Conservation (phyloP, 2,329 filamentous ascomycete species). For the Aspergillus spinulosporus region DNA sequence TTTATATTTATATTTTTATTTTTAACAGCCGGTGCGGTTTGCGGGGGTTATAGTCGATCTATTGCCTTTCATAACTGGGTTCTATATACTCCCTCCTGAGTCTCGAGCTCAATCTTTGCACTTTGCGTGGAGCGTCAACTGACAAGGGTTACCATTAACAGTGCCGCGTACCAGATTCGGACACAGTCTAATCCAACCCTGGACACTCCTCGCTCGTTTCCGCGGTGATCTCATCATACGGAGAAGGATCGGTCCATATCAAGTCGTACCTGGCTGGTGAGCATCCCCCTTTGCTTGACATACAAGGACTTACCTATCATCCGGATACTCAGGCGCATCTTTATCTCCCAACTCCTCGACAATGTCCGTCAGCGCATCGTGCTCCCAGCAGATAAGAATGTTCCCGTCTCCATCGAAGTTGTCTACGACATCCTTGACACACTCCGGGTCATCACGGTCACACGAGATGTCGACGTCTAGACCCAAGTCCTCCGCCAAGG, state of each 20-base stretch:
- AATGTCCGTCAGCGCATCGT: slow-evolving; percentile 55
- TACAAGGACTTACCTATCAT: slow-evolving; percentile 42
- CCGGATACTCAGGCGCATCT: slow-evolving; percentile 53
- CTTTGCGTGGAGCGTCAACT: no score
- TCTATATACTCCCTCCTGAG: no score
- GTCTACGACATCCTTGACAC: slow-evolving; percentile 54
- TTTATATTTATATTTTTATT: no score
- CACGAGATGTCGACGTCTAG: slow-evolving; percentile 58
- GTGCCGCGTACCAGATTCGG: no score
- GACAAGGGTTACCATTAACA: no score
- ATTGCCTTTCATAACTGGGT: no score
- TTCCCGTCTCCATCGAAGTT: slow-evolving; percentile 54
- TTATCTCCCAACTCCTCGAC: slow-evolving; percentile 53
- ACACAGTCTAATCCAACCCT: slow-evolving; percentile 46
- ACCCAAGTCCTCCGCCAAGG: slow-evolving; percentile 57
- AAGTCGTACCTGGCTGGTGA: slow-evolving; percentile 47
- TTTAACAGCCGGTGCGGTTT: no score
- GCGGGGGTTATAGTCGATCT: no score
- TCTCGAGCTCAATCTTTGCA: no score
- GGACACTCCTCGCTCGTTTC: slow-evolving; percentile 56
- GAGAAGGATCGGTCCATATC: slow-evolving; percentile 59
- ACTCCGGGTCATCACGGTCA: slow-evolving; percentile 56
- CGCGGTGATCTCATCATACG: slow-evolving; percentile 50
- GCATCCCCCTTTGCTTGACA: neutral
- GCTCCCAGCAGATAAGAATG: slow-evolving; percentile 65